phyloP scores from a whole-genome alignment of 305 asterid genomes.

The Plantago lanceolata region DNA sequence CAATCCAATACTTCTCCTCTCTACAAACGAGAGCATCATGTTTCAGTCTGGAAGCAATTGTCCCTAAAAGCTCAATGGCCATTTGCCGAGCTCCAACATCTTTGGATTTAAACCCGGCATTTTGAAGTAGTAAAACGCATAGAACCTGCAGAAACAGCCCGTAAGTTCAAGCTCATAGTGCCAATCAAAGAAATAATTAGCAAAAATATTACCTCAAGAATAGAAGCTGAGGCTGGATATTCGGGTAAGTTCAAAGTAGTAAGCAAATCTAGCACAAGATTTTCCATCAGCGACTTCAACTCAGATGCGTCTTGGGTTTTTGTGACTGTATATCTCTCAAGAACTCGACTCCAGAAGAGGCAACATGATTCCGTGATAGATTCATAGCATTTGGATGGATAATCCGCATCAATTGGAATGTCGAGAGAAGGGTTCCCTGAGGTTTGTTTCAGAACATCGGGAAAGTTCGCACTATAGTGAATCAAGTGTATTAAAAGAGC shows the following conservation, averaged over 20 bases:
- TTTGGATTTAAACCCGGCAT: constrained; percentile 93
- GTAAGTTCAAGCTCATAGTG: constrained; percentile 29
- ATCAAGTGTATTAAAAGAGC: constrained; percentile 83
- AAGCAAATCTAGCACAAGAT: constrained; percentile 89
- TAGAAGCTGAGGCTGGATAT: constrained; percentile 93
- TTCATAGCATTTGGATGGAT: constrained; percentile 79
- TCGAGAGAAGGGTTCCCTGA: constrained; percentile 61
- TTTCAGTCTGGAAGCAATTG: constrained; percentile 94
- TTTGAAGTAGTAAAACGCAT: constrained; percentile 92
- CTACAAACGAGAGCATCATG: constrained; percentile 72
- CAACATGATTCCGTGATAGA: constrained; percentile 93
- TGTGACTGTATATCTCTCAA: constrained; percentile 78
- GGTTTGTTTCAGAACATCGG: constrained; percentile 65
- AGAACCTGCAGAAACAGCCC: constrained; percentile 67
- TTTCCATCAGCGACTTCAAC: constrained; percentile 81
- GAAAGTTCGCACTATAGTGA: constrained; percentile 90
- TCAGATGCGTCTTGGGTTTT: constrained; percentile 93
- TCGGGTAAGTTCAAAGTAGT: constrained; percentile 88
- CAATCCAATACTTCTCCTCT: constrained; percentile 82
- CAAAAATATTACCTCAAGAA: constrained; percentile 67
- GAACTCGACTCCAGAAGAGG: constrained; percentile 98
- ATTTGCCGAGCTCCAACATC: constrained; percentile 85
- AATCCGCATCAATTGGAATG: constrained; percentile 60
- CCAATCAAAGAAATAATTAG: constrained; percentile 20
- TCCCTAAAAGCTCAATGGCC: constrained; percentile 99